These are phyloP conservation scores for Thyridium curvatum DNA, from an alignment of 2,329 filamentous ascomycete species.

Conservation along the genomic window DNA sequence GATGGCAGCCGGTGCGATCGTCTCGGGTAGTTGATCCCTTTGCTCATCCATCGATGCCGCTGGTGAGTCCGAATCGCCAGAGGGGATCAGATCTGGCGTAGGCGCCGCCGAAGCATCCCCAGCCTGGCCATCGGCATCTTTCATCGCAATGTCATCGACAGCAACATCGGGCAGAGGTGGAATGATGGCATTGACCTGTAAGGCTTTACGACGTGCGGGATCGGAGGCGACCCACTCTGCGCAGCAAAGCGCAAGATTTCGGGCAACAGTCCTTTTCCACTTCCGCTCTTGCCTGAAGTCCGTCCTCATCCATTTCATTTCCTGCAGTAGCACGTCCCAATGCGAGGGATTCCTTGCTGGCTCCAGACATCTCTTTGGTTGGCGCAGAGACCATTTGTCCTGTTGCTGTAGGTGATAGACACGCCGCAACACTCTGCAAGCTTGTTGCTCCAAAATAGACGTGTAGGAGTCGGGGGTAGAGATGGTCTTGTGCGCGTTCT, in stretches of 20 bases:
- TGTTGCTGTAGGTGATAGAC: conserved; percentile 88
- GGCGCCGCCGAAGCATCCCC: conserved; percentile 33
- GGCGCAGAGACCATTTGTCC: conserved; percentile 87
- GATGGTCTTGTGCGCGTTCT: conserved; percentile 82
- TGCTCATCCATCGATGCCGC: conserved; percentile 28
- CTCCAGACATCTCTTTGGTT: conserved; percentile 79
- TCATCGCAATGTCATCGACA: conserved; percentile 22
- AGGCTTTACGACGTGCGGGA: conserved; percentile 52
- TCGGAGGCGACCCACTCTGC: conserved; percentile 70
- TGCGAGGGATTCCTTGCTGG: conserved; percentile 72
- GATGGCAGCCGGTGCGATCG: conserved; percentile 66
- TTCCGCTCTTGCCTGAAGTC: conserved; percentile 93
- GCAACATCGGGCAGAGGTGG: conserved; percentile 24
- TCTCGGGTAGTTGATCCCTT: conserved; percentile 31
- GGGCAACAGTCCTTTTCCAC: conserved; percentile 81
- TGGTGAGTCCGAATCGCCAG: conserved; percentile 54
- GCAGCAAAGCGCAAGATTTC: conserved; percentile 75
- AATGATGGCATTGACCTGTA: conserved; percentile 60
- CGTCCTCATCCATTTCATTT: conserved; percentile 97
- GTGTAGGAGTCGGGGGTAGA: conserved; percentile 80
- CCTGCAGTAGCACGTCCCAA: conserved; percentile 78
- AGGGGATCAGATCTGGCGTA: conserved; percentile 63
- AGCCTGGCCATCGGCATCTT: conserved; percentile 18
- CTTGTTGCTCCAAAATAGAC: conserved; percentile 78
- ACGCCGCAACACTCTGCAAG: conserved; percentile 76